These are phyloP conservation scores for Narthecium ossifragum DNA, from an alignment of 106 monocot species.

Conservation along the genomic window DNA sequence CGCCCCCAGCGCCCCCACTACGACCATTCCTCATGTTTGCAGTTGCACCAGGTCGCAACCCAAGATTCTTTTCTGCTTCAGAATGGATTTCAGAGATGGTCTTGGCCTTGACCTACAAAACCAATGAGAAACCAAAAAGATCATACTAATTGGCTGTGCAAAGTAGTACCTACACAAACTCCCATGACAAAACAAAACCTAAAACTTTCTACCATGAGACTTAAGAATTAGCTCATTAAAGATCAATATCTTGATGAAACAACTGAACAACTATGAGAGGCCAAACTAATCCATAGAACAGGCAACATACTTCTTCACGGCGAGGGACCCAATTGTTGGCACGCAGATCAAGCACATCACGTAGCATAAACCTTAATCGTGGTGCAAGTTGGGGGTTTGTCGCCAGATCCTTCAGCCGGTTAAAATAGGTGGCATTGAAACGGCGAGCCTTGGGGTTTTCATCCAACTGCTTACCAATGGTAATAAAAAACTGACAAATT, in stretches of 20 bases:
- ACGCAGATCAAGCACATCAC: constrained; percentile 73
- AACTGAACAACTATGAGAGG: too few species aligned
- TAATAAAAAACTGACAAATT: constrained; percentile 71
- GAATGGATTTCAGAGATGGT: constrained; percentile 89
- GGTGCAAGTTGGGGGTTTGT: constrained; percentile 40
- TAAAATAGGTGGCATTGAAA: constrained; percentile 72
- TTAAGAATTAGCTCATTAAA: too few species aligned
- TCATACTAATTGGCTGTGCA: too few species aligned
- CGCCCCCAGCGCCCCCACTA: constrained; percentile 11
- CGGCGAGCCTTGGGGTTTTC: constrained; percentile 44
- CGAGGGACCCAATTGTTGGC: constrained; percentile 70
- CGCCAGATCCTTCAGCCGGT: constrained; percentile 41
- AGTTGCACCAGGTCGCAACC: constrained; percentile 77
- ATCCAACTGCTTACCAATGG: constrained; percentile 79
- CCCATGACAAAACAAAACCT: too few species aligned
- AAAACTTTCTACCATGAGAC: too few species aligned
- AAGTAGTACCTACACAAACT: too few species aligned
- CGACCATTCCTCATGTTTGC: constrained; percentile 69
- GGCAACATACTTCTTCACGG: constrained; percentile 54
- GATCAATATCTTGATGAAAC: too few species aligned
- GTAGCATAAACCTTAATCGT: constrained; percentile 61
- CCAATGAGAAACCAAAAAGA: not conserved
- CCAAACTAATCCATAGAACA: not conserved
- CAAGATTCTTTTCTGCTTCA: constrained; percentile 91
- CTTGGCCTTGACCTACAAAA: constrained; percentile 81